These are phyloP conservation scores for Pisolithus microcarpus DNA, from an alignment of 768 basidiomycete genomes.

Conservation along the genomic window DNA sequence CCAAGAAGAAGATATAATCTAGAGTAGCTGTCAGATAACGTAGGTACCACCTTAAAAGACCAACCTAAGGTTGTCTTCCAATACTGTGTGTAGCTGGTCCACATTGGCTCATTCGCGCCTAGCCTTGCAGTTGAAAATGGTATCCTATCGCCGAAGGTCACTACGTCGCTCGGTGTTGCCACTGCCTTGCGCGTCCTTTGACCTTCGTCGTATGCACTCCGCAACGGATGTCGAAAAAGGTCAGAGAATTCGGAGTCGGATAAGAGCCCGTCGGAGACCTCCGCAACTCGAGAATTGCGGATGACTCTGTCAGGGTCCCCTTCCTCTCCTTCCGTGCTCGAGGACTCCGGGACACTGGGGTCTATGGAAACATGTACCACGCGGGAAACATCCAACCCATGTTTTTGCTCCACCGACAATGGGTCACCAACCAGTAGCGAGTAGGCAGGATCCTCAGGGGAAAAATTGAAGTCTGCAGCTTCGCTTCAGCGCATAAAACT, in stretches of 20 bases:
- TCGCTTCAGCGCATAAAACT: constrained; percentile 1
- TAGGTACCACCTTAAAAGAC: constrained; percentile 7
- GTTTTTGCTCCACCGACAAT: constrained; percentile 48
- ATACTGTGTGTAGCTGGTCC: constrained; percentile 83
- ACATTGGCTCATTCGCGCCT: constrained; percentile 71
- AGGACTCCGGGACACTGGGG: constrained; percentile 37
- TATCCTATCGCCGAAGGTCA: constrained; percentile 49
- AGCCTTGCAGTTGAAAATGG: constrained; percentile 31
- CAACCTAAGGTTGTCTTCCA: constrained; percentile 79
- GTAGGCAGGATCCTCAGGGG: constrained; percentile 78
- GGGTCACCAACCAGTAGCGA: constrained; percentile 61
- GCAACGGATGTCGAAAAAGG: constrained; percentile 35
- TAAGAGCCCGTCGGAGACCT: constrained; percentile 62
- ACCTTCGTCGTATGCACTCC: constrained; percentile 67
- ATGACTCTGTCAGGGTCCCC: constrained; percentile 64
- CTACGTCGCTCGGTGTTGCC: constrained; percentile 10
- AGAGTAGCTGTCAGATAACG: constrained; percentile 6
- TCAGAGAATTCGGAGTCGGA: constrained; percentile 46
- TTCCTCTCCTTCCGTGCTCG: constrained; percentile 22
- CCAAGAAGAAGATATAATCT: constrained; percentile 89
- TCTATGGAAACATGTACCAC: constrained; percentile 71
- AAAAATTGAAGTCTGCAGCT: constrained; percentile 78
- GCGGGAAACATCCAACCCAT: constrained; percentile 50
- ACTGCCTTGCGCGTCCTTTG: constrained; percentile 16
- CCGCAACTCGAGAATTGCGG: constrained; percentile 61